Base-by-base conservation (phyloP, 2,329 filamentous ascomycete species). In the Blumeria hordei region DNA sequence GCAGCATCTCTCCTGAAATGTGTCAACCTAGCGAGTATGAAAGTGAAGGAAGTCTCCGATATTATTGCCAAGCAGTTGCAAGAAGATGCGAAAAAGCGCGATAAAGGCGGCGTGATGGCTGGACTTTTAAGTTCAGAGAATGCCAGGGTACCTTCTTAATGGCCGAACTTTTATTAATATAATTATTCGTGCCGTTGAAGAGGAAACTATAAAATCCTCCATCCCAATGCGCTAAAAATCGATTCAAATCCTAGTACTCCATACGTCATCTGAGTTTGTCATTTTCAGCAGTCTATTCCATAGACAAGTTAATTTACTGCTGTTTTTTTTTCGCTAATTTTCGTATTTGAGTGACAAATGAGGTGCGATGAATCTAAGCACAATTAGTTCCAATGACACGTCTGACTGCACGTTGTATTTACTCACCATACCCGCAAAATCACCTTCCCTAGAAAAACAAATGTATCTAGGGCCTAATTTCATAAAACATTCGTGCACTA, bases 401-500 rank as follows among this genome's bases (percentile, higher is more conserved):
- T 28, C 21, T 28, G 21, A 28, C 21, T 2, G 21, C 4, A 28
- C 21, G 21, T 10, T 18, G 54, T 32, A 18, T 18, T 44, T 12
- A 70, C 80, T 71, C 67, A 94, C 87, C 73, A 98, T 77, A 58
- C 92, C 92, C 1, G 84, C 85, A 68, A 86, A 98, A 58, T 78
- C 79, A 28, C 92, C 92, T 60, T 94, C 81, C 55, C 77, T 77
- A 32, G 92, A 71, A 4, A 95, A 88, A 65, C 92, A 96, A 53
- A 98, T 83, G 67, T 94, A 96, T 58, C 92, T 75, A 60, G 98
- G 69, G 1, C 92, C 92, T 8, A 98, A 73, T 69, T 98, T 98
- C 53, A 86, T 85, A 66, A 96, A 98, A 63, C 88, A 90, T 66
- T 98, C 92, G 63, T 94, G 95, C 3, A 95, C 92, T 41, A 98